Conservation (phyloP, 345 rosid genomes). For the Toxicodendron radicans region DNA sequence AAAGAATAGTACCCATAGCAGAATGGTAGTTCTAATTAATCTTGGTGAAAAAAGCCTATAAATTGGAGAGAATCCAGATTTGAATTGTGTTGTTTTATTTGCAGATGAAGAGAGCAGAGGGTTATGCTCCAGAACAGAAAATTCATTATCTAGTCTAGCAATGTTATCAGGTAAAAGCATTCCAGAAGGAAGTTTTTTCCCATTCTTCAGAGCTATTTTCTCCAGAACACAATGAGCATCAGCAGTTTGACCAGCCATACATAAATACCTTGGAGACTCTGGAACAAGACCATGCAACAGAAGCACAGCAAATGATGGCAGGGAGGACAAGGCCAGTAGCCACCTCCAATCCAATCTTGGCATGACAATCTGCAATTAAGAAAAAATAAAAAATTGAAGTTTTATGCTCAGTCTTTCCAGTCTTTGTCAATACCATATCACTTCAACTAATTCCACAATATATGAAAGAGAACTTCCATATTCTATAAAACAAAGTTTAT, state of each 20-base stretch:
- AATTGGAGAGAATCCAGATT: slow-evolving; percentile 35
- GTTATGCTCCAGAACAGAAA: slow-evolving; percentile 18
- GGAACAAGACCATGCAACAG: slow-evolving; percentile 39
- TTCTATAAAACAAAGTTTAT: too few species aligned
- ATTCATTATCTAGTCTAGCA: slow-evolving; percentile 25
- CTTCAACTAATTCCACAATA: too few species aligned
- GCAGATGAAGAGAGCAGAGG: slow-evolving; percentile 19
- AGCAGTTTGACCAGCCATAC: slow-evolving; percentile 36
- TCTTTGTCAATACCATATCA: background rate
- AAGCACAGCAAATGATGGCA: slow-evolving; percentile 55
- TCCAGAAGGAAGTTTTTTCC: slow-evolving; percentile 49
- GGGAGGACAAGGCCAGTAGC: slow-evolving; percentile 58
- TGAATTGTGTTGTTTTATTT: slow-evolving; percentile 18
- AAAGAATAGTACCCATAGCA: slow-evolving; percentile 56
- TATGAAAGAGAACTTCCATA: too few species aligned
- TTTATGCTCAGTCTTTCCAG: background rate
- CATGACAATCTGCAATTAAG: slow-evolving; percentile 45
- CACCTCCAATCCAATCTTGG: slow-evolving; percentile 68
- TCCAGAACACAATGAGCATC: slow-evolving; percentile 51
- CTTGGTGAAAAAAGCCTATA: slow-evolving; percentile 42
- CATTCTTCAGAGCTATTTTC: slow-evolving; percentile 41
- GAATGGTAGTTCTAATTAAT: slow-evolving; percentile 46
- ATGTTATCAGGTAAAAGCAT: slow-evolving; percentile 38
- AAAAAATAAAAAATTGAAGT: background rate
- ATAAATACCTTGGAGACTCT: slow-evolving; percentile 67